phyloP scores from a whole-genome alignment of 345 rosid species.

The Abelmoschus esculentus region DNA sequence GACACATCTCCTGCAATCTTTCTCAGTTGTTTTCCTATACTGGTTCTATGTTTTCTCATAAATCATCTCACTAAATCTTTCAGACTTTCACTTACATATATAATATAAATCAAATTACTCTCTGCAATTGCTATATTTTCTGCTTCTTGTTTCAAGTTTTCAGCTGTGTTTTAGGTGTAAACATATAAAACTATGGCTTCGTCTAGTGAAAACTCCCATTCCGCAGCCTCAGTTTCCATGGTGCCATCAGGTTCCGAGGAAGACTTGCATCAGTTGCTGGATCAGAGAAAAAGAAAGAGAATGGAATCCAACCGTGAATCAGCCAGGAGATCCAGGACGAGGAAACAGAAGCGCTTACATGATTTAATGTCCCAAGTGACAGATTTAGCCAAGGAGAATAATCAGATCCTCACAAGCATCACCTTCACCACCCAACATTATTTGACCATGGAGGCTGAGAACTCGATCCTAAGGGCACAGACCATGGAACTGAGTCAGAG shows the following conservation, averaged over 20 bases:
- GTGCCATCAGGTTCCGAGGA: slow-evolving; percentile 37
- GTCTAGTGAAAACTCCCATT: slow-evolving; percentile 40
- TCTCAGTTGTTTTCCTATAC: slow-evolving; percentile 77
- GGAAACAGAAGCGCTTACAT: slow-evolving; percentile 58
- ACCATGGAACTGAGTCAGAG: slow-evolving; percentile 42
- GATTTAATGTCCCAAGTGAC: slow-evolving; percentile 34
- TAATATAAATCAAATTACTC: background rate
- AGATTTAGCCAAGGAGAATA: slow-evolving; percentile 33
- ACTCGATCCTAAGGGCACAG: slow-evolving; percentile 51
- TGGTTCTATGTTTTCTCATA: slow-evolving; percentile 66
- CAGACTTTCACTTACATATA: background rate
- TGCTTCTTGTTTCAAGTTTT: background rate
- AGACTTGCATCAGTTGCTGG: slow-evolving; percentile 32
- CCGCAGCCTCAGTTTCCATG: slow-evolving; percentile 31
- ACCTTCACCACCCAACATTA: slow-evolving; percentile 37
- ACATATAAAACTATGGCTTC: slow-evolving; percentile 31
- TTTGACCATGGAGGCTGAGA: slow-evolving; percentile 41
- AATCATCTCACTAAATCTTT: slow-evolving; percentile 5
- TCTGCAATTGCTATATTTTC: background rate
- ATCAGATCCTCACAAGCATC: slow-evolving; percentile 35
- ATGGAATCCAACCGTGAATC: slow-evolving; percentile 70
- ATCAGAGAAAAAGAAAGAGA: slow-evolving; percentile 57
- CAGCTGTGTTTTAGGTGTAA: slow-evolving; percentile 3
- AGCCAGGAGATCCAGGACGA: slow-evolving; percentile 60
- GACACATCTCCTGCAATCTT: slow-evolving; percentile 81